Evolutionary conservation across 1,284 basidiomycete genomes (phyloP).

Genomic region (Schizophyllum commune): DNA sequence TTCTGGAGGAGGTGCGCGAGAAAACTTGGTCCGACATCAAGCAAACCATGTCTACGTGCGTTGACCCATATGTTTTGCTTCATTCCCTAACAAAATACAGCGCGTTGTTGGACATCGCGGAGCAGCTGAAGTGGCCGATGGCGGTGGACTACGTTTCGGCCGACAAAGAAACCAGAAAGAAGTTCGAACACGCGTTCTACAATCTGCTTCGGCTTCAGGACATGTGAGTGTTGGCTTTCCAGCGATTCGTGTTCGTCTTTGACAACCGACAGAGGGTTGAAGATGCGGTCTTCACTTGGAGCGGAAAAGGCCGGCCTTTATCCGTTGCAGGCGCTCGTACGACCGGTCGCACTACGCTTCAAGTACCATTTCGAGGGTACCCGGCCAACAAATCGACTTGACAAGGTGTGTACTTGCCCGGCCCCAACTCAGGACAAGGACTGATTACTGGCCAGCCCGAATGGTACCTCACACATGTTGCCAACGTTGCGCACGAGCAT

Average conservation of each 20-base stretch:
- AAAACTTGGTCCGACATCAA: slow-evolving; percentile 76
- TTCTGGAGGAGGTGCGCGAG: slow-evolving; percentile 51
- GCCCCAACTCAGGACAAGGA: background rate
- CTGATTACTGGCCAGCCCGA: slow-evolving; percentile 60
- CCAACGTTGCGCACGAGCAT: slow-evolving; percentile 81
- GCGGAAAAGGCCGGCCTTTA: slow-evolving; percentile 53
- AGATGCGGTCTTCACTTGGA: slow-evolving; percentile 28
- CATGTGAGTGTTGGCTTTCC: slow-evolving; percentile 47
- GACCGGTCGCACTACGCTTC: slow-evolving; percentile 83
- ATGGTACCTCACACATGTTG: slow-evolving; percentile 92
- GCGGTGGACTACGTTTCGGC: slow-evolving; percentile 55
- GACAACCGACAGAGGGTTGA: slow-evolving; percentile 34
- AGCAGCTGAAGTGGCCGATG: slow-evolving; percentile 78
- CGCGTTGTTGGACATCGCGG: slow-evolving; percentile 53
- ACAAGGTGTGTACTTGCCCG: slow-evolving; percentile 57
- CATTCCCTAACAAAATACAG: slow-evolving; percentile 27
- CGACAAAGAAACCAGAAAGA: slow-evolving; percentile 39
- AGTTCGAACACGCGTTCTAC: slow-evolving; percentile 69
- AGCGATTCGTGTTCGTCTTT: background rate
- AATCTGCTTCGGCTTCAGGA: slow-evolving; percentile 73
- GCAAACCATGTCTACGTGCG: slow-evolving; percentile 52
- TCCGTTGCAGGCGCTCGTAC: slow-evolving; percentile 78
- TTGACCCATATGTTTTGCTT: background rate
- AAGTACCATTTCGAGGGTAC: slow-evolving; percentile 92
- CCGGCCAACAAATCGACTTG: slow-evolving; percentile 83